These are phyloP conservation scores for Penicillium samsonianum DNA, from an alignment of 495 filamentous ascomycete genomes.

Conservation along the genomic window DNA sequence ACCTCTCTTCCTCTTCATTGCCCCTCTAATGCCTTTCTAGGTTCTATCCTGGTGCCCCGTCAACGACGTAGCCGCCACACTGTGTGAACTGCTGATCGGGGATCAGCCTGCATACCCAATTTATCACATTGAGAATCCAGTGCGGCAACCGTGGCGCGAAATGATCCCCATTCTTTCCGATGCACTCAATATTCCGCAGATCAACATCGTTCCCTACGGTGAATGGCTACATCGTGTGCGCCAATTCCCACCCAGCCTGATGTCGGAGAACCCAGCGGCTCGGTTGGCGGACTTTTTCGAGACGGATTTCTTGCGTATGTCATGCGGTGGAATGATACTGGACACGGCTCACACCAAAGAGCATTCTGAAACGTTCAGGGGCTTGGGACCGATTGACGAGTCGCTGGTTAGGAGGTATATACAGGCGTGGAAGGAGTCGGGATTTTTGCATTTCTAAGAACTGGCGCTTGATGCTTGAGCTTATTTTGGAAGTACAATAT, in stretches of 20 bases:
- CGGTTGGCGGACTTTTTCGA: constrained; percentile 52
- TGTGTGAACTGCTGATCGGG: constrained; percentile 39
- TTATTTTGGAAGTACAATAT: too few species aligned
- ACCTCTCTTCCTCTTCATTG: not conserved
- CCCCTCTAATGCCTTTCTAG: too few species aligned
- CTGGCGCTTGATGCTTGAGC: too few species aligned
- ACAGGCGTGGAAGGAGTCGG: not conserved
- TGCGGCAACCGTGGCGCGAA: constrained; percentile 48
- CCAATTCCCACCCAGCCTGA: constrained; percentile 14
- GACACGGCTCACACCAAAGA: constrained; percentile 39
- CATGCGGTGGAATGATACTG: constrained; percentile 53
- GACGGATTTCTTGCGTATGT: constrained; percentile 52
- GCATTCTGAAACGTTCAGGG: constrained; percentile 40
- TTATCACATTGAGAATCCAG: constrained; percentile 60
- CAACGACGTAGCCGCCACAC: constrained; percentile 42
- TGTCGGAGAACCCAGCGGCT: constrained; percentile 50
- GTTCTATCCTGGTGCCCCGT: constrained; percentile 52
- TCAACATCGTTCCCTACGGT: constrained; percentile 43
- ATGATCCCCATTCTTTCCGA: constrained; percentile 44
- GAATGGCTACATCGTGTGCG: constrained; percentile 52
- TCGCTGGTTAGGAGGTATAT: not conserved
- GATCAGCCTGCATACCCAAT: constrained; percentile 34
- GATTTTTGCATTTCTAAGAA: not conserved
- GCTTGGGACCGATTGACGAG: not conserved
- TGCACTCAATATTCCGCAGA: constrained; percentile 36